These are phyloP conservation scores for Aspergillus eucalypticola DNA, from an alignment of 2,329 filamentous ascomycete genomes.

Conservation along the genomic window DNA sequence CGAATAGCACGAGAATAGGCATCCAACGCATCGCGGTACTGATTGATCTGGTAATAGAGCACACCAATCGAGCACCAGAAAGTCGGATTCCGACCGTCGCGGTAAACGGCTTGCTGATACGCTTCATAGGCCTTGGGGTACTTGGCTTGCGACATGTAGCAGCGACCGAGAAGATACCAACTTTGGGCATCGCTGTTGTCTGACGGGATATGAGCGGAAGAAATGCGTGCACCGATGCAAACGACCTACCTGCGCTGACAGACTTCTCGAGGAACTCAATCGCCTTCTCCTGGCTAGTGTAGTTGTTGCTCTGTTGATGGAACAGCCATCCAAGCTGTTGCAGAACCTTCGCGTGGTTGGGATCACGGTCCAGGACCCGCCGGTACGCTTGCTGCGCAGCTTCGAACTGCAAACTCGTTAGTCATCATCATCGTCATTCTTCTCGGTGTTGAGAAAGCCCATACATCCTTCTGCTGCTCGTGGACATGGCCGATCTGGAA, in stretches of 20 bases:
- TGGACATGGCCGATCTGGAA: constrained; percentile 99
- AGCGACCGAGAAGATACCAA: constrained; percentile 96
- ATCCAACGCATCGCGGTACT: constrained; percentile 96
- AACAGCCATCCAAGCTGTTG: constrained; percentile 98
- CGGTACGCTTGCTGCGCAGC: constrained; percentile 89
- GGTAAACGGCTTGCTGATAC: constrained; percentile 97
- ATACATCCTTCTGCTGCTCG: constrained; percentile 96
- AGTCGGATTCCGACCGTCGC: constrained; percentile 93
- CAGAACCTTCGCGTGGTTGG: constrained; percentile 94
- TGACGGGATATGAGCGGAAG: constrained; percentile 38
- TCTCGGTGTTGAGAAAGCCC: constrained; percentile 40
- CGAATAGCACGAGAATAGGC: constrained; percentile 96
- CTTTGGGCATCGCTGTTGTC: constrained; percentile 95
- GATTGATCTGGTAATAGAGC: constrained; percentile 98
- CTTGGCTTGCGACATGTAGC: constrained; percentile 99
- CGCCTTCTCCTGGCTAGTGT: constrained; percentile 88
- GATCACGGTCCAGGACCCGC: constrained; percentile 89
- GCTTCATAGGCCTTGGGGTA: constrained; percentile 98
- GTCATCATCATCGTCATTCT: constrained; percentile 25
- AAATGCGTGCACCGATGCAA: neutral
- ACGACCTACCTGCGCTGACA: constrained; percentile 75
- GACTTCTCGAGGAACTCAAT: constrained; percentile 98
- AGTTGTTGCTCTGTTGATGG: constrained; percentile 91
- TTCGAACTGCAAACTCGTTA: constrained; percentile 70
- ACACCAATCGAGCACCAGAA: constrained; percentile 99